Conservation (phyloP, 495 filamentous ascomycete species). For the Cercophora scortea region DNA sequence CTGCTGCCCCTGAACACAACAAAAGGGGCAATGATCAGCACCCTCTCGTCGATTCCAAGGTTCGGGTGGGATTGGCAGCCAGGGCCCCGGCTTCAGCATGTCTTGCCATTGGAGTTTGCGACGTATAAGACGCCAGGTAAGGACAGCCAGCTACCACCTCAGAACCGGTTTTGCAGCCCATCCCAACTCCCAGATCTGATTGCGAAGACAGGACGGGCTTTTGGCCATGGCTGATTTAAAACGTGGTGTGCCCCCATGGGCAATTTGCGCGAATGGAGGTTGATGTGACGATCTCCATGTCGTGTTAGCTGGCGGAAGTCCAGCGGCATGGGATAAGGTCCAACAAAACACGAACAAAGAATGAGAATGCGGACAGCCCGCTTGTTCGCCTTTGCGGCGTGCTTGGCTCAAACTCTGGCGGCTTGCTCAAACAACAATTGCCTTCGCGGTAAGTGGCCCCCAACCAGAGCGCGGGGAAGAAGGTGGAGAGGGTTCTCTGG, state of each 20-base stretch:
- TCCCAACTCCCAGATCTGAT: conserved; percentile 1
- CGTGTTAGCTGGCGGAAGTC: too few species aligned
- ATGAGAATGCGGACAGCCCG: conserved; percentile 2
- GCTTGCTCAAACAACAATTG: conserved; percentile 12
- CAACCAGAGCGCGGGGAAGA: neutral
- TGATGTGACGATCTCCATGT: too few species aligned
- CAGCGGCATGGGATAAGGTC: too few species aligned
- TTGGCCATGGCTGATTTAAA: neutral
- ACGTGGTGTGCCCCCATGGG: neutral
- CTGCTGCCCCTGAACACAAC: too few species aligned
- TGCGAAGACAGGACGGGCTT: conserved; percentile 2
- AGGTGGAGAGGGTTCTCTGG: too few species aligned
- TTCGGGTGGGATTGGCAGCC: too few species aligned
- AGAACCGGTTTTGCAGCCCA: conserved; percentile 11
- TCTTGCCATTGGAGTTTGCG: neutral
- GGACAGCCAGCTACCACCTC: conserved; percentile 2
- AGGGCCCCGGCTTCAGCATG: neutral
- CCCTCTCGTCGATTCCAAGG: too few species aligned
- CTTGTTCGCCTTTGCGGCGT: neutral
- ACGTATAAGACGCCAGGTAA: neutral
- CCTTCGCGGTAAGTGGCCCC: conserved; percentile 13
- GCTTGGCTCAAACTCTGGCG: conserved; percentile 1
- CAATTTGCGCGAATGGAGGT: too few species aligned
- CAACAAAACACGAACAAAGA: neutral
- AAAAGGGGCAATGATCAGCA: too few species aligned